Conservation (phyloP, 2,329 filamentous ascomycete species). For the Capronia americana region DNA sequence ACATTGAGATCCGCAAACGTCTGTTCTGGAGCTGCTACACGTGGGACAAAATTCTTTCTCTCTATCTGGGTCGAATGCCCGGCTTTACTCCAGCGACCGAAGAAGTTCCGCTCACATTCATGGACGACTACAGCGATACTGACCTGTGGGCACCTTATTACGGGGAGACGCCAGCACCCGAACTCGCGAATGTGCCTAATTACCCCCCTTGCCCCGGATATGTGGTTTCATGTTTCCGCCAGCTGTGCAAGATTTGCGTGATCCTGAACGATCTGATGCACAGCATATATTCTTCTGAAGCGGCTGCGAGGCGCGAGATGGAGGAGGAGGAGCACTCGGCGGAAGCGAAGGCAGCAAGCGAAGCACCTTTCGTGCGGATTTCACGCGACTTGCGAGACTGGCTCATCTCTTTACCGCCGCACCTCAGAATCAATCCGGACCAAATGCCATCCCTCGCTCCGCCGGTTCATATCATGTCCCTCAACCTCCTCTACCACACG, state of each 20-base stretch:
- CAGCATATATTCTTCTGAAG: constrained; percentile 53
- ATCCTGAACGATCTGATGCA: constrained; percentile 56
- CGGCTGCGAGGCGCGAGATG: constrained; percentile 47
- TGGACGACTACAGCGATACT: constrained; percentile 42
- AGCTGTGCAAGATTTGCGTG: constrained; percentile 51
- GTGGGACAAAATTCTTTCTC: constrained; percentile 44
- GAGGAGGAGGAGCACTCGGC: constrained; percentile 32
- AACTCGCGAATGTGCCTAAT: constrained; percentile 29
- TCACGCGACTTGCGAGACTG: constrained; percentile 53
- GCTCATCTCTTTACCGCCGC: constrained; percentile 50
- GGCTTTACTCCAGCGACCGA: constrained; percentile 37
- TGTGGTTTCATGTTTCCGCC: constrained; percentile 42
- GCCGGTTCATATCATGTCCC: constrained; percentile 55
- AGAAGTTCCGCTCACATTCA: constrained; percentile 38
- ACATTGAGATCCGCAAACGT: constrained; percentile 43
- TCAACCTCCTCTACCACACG: constrained; percentile 58
- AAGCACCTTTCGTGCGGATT: constrained; percentile 43
- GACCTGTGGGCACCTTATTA: constrained; percentile 44
- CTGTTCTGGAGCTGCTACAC: constrained; percentile 45
- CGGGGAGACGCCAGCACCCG: constrained; percentile 36
- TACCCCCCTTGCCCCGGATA: constrained; percentile 41
- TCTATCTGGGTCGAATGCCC: constrained; percentile 44
- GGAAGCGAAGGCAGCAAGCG: constrained; percentile 29
- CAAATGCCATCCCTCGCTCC: constrained; percentile 44
- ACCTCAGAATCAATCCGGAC: constrained; percentile 50